Base-by-base conservation (phyloP, 2,329 filamentous ascomycete species). In the Phaeoacremonium minimum region DNA sequence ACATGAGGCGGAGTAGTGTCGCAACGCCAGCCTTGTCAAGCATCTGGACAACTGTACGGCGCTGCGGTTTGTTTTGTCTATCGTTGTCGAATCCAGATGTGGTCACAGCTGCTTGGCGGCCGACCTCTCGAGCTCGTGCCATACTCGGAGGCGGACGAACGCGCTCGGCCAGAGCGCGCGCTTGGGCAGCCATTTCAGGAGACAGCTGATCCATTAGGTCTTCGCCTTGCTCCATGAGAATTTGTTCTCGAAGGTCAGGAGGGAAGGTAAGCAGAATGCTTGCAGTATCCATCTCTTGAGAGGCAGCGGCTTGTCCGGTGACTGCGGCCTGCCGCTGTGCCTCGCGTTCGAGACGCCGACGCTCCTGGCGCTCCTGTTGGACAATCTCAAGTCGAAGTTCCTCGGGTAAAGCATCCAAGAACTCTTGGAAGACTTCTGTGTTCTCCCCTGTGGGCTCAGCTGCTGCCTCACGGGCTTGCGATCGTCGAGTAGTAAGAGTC, bases 1-100 rank as follows among this genome's bases (percentile, higher is more conserved):
- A 98, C 91, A 98, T 96, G 8, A 98, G 75, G n/a, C 94, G 87
- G 30, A 98, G 73, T 20, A 98, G 69, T n/a, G 93, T 97, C 17
- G 94, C 93, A 46, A 98, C 83, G 17, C 94, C 93, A 32, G 90
- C 77, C 63, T 95, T 96, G 61, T 98, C 93, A 18, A 98, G 77
- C 85, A 98, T 95, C 57, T 98, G 93, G 16, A 95, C 86, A 40
- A 94, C 85, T 15, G 87, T 83, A 43, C 86, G 85, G 39, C 87
- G 81, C 51, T 85, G 83, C 26, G 72, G 64, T 64, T 89, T 91
- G 56, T 73, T 41, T n/a, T n/a, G n/a, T n/a, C n/a, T n/a, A n/a
- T n/a, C n/a, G n/a, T 26, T 75, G 46, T 78, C 63, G 46, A 40
- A 45, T 9, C 51, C 52, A 17, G 43, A 39, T 28, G 48, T 46